Percentiles rank a stretch among this genome's conserved stretches.
These are phyloP conservation scores for Chloromonas sp. DNA, from an alignment of 163 green algal genomes.

Conservation along the genomic window DNA sequence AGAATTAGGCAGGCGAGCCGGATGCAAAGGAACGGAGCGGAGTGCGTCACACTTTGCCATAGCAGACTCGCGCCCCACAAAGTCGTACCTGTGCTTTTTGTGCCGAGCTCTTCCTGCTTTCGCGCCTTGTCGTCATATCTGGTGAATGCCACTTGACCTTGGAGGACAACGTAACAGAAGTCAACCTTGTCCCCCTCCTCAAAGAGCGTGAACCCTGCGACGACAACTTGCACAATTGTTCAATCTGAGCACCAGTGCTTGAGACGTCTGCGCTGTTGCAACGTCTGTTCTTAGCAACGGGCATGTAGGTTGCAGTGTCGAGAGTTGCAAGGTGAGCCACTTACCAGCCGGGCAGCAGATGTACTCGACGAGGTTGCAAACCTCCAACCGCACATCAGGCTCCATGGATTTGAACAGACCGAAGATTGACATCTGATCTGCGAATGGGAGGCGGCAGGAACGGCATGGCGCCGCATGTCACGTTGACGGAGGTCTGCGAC, in stretches of 20 bases:
- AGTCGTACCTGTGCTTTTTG: neutral
- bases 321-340: neutral
- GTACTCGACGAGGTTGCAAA: slow-evolving; percentile 11
- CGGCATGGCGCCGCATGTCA: no score
- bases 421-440: neutral
- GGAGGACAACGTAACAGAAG: slow-evolving; percentile 33
- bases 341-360: neutral
- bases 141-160: slow-evolving; percentile 12
- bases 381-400: neutral
- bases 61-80: no score
- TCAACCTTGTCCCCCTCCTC: slow-evolving; percentile 31
- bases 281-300: no score
- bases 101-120: slow-evolving; percentile 7
- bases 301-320: no score
- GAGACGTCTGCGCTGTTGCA: no score
- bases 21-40: no score
- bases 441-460: neutral
- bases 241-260: no score
- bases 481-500: no score
- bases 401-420: slow-evolving; percentile 7
- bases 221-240: neutral
- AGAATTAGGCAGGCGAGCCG: no score
- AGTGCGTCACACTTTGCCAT: no score
- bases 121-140: neutral
- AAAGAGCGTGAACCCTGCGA: slow-evolving; percentile 20